Evolutionary conservation across 768 basidiomycete genomes (phyloP).

Genomic region (Amanita fuliginea): DNA sequence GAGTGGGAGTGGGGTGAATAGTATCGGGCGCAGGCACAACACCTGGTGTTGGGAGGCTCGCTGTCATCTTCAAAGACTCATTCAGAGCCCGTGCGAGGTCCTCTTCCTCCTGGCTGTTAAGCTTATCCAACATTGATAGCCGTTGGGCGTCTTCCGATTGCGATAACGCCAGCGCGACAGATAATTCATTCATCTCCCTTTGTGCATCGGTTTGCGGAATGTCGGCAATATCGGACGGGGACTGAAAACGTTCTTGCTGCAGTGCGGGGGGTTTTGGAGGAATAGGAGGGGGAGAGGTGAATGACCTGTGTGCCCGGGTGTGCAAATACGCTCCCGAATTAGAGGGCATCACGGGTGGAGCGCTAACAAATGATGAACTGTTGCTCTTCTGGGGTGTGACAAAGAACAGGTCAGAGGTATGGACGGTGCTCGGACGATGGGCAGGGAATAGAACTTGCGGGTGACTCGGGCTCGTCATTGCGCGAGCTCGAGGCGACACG

Average conservation of each 20-base stretch:
- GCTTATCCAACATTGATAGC: constrained; percentile 20
- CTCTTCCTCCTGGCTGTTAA: constrained; percentile 45
- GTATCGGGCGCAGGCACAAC: neutral
- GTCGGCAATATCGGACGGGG: neutral
- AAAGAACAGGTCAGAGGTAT: constrained; percentile 21
- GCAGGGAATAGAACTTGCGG: constrained; percentile 18
- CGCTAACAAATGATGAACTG: neutral
- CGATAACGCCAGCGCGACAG: constrained; percentile 35
- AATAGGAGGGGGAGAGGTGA: constrained; percentile 22
- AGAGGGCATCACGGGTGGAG: neutral
- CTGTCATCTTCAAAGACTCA: constrained; percentile 26
- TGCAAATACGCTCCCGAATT: neutral
- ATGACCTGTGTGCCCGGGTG: constrained; percentile 9
- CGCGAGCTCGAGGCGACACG: neutral
- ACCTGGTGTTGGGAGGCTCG: neutral
- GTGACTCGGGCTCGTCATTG: constrained; percentile 7
- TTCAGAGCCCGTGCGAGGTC: constrained; percentile 56
- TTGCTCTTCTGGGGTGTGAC: constrained; percentile 8
- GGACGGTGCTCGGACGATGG: constrained; percentile 20
- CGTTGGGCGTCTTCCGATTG: constrained; percentile 30
- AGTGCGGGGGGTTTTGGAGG: constrained; percentile 26
- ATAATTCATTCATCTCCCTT: constrained; percentile 30
- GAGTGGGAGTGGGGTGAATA: neutral
- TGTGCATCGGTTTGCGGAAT: neutral
- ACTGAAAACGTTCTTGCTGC: neutral